phyloP scores from a whole-genome alignment of 306 rosid species.

The Chamaecrista fasciculata region DNA sequence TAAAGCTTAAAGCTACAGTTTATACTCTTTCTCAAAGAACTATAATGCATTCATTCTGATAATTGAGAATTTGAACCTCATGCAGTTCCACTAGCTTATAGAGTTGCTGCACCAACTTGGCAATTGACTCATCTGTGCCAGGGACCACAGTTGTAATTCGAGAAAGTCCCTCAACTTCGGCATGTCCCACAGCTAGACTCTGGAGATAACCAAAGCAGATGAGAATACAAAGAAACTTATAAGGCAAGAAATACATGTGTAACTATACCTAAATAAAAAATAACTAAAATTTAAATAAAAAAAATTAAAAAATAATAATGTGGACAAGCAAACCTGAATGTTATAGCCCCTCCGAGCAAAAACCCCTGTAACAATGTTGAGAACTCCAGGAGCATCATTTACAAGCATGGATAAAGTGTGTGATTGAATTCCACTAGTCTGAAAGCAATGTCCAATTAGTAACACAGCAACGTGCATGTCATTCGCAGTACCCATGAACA shows the following conservation, averaged over 20 bases:
- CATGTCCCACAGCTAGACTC: constrained; percentile 91
- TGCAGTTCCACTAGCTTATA: constrained; percentile 70
- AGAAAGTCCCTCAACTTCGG: constrained; percentile 81
- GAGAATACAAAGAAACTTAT: constrained; percentile 6
- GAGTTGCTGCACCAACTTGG: constrained; percentile 79
- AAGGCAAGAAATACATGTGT: background rate
- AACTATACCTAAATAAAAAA: constrained; percentile 6
- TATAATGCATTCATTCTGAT: constrained; percentile 13
- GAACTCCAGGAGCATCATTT: constrained; percentile 77
- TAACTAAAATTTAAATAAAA: too few relatives aligned
- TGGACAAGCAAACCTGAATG: constrained; percentile 74
- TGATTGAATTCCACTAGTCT: constrained; percentile 73
- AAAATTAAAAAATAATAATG: background rate
- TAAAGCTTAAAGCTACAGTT: too few relatives aligned
- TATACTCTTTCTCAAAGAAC: constrained; percentile 23
- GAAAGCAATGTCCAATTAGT: constrained; percentile 35
- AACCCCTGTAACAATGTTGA: constrained; percentile 71
- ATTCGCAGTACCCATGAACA: constrained; percentile 23
- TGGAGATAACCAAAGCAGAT: constrained; percentile 37
- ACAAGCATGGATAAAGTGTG: constrained; percentile 88
- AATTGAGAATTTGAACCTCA: constrained; percentile 50
- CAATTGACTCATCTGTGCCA: constrained; percentile 73
- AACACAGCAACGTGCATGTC: constrained; percentile 25
- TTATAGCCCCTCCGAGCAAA: constrained; percentile 86
- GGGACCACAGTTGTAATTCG: constrained; percentile 92